Evolutionary conservation across 192 early-diverging fungal genomes (phyloP).

Genomic region (Linnemannia hyalina): DNA sequence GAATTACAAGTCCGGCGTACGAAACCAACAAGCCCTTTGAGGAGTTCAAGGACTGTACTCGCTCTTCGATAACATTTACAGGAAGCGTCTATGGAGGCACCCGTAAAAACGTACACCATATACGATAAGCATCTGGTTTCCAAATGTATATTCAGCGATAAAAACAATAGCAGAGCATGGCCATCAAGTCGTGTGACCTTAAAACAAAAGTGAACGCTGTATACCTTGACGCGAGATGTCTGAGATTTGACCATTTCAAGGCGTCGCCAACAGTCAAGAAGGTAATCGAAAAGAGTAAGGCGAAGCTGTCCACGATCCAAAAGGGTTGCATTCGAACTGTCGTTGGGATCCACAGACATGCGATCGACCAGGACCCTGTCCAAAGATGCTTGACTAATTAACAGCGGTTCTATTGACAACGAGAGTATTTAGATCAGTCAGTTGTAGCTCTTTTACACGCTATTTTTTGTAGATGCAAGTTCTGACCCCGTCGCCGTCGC

Average conservation of each 20-base stretch:
- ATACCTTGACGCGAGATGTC: slow-evolving; percentile 63
- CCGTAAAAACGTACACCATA: background rate
- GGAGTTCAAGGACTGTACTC: slow-evolving; percentile 70
- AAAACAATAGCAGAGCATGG: background rate
- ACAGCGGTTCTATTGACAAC: slow-evolving; percentile 57
- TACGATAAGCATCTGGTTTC: slow-evolving; percentile 7
- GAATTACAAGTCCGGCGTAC: slow-evolving; percentile 87
- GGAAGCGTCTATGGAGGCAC: slow-evolving; percentile 64
- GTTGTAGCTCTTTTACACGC: background rate
- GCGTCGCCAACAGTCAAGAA: slow-evolving; percentile 73
- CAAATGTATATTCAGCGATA: slow-evolving; percentile 16
- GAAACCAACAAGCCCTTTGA: slow-evolving; percentile 78
- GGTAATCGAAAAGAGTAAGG: slow-evolving; percentile 70
- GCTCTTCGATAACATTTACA: slow-evolving; percentile 63
- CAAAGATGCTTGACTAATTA: slow-evolving; percentile 58
- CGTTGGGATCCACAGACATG: slow-evolving; percentile 70
- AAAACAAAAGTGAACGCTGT: background rate
- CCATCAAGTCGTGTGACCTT: background rate
- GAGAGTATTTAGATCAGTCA: slow-evolving; percentile 14
- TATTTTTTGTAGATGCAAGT: background rate
- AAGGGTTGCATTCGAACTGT: slow-evolving; percentile 48
- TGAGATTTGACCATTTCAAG: slow-evolving; percentile 68
- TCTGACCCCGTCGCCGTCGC: too few relatives aligned
- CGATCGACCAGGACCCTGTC: slow-evolving; percentile 81
- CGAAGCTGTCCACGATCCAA: slow-evolving; percentile 46